Evolutionary conservation across 805 yeast genomes (phyloP).

Genomic region (Candida orba): DNA sequence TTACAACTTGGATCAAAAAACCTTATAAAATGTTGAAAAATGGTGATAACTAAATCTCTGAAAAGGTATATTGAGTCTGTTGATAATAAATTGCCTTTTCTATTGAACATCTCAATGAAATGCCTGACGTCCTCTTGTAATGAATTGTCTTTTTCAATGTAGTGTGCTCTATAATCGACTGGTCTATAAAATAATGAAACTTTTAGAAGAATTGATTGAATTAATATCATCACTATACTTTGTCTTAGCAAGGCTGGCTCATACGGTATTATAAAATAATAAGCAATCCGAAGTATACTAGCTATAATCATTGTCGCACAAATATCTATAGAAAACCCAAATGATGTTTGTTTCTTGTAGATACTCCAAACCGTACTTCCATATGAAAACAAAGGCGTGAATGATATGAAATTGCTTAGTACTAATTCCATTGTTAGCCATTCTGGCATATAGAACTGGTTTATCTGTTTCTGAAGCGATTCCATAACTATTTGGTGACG

Average conservation of each 20-base stretch:
- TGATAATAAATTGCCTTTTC: slow-evolving; percentile 3
- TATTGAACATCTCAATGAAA: slow-evolving; percentile 3
- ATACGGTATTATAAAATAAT: slow-evolving; percentile 73
- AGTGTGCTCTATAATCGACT: slow-evolving; percentile 30
- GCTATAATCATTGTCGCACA: slow-evolving; percentile 88
- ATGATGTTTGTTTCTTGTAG: slow-evolving; percentile 51
- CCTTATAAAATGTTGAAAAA: slow-evolving; percentile 37
- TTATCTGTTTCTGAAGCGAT: slow-evolving; percentile 25
- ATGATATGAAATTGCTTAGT: slow-evolving; percentile 59
- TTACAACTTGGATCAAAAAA: slow-evolving; percentile 65
- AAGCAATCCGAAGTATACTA: slow-evolving; percentile 62
- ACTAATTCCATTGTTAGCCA: slow-evolving; percentile 48
- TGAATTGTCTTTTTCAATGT: slow-evolving; percentile 22
- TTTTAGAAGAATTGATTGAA: slow-evolving; percentile 59
- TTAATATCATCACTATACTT: slow-evolving; percentile 75
- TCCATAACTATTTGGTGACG: slow-evolving; percentile 8
- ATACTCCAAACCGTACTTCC: slow-evolving; percentile 77
- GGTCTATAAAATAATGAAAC: slow-evolving; percentile 56
- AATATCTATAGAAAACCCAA: slow-evolving; percentile 86
- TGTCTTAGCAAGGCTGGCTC: slow-evolving; percentile 76
- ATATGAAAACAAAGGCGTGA: slow-evolving; percentile 82
- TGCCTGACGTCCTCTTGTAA: slow-evolving; percentile 9
- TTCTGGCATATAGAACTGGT: slow-evolving; percentile 40
- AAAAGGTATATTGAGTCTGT: slow-evolving; percentile 6
- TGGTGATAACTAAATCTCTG: slow-evolving; percentile 11